A percentile compares a stretch with the other conserved stretches of the same genome.
These are phyloP conservation scores for Aspergillus thermomutatus DNA, from an alignment of 2,329 filamentous ascomycete species.

Conservation along the genomic window DNA sequence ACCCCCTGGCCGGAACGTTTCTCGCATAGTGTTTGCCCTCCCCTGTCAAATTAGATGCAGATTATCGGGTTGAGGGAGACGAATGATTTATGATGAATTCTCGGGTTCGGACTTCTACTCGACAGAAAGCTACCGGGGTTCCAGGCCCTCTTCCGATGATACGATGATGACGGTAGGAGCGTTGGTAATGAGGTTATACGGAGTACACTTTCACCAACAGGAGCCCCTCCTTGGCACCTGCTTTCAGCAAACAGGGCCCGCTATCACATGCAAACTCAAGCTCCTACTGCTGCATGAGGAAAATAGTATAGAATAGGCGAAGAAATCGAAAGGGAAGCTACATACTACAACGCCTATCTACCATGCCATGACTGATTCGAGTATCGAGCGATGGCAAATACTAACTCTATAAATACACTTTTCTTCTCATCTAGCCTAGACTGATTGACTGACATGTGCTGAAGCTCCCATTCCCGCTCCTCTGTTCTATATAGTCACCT, in stretches of 20 bases:
- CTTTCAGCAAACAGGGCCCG: conserved; percentile 8
- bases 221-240: conserved; percentile 2
- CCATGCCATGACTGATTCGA: background rate
- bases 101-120: background rate
- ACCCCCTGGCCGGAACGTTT: background rate
- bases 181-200: background rate
- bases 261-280: conserved; percentile 20
- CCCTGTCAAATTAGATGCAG: conserved; percentile 14
- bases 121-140: background rate
- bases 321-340: background rate
- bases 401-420: background rate
- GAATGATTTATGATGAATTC: conserved; percentile 4
- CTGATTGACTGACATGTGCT: background rate
- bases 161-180: conserved; percentile 5
- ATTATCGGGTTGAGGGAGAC: conserved; percentile 1
- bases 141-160: conserved; percentile 4
- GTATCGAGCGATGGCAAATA: background rate
- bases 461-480: background rate
- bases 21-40: conserved; percentile 5
- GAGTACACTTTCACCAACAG: conserved; percentile 8
- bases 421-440: background rate
- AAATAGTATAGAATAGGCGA: conserved; percentile 5
- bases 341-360: background rate
- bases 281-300: conserved; percentile 4
- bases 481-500: background rate